Evolutionary conservation across 1,284 basidiomycete genomes (phyloP).

Genomic region (Puccinia novopanici): DNA sequence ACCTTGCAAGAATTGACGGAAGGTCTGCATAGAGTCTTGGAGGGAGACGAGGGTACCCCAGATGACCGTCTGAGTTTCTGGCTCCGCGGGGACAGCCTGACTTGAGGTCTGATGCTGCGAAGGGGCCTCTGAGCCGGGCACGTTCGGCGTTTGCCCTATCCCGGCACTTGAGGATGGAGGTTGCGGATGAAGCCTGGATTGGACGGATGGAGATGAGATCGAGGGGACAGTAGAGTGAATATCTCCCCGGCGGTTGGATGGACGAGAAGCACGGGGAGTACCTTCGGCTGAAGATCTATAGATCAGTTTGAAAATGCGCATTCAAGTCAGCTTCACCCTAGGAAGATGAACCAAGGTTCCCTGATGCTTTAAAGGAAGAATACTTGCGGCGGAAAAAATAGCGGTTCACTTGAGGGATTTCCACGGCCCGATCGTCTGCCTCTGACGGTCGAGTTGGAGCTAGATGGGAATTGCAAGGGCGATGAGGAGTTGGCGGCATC

Average conservation of each 20-base stretch:
- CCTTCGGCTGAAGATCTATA: constrained; percentile 34
- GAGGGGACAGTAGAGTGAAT: constrained; percentile 56
- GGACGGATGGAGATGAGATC: constrained; percentile 50
- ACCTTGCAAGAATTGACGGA: constrained; percentile 81
- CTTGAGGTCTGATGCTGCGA: constrained; percentile 23
- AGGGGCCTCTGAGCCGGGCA: constrained; percentile 46
- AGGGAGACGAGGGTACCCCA: constrained; percentile 96
- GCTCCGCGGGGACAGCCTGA: constrained; percentile 57
- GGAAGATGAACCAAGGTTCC: constrained; percentile 13
- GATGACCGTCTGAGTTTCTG: constrained; percentile 78
- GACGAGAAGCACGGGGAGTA: constrained; percentile 52
- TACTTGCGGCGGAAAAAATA: constrained; percentile 52
- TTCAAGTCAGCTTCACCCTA: constrained; percentile 48
- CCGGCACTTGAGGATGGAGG: constrained; percentile 19
- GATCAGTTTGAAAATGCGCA: constrained; percentile 12
- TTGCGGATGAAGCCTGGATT: constrained; percentile 44
- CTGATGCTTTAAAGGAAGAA: background rate
- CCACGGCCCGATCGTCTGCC: constrained; percentile 9
- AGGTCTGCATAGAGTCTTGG: constrained; percentile 83
- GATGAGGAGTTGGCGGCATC: constrained; percentile 26
- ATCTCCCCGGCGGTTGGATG: constrained; percentile 55
- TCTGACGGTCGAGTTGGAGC: constrained; percentile 27
- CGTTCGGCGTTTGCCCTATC: constrained; percentile 46
- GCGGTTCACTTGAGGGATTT: constrained; percentile 43
- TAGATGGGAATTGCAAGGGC: constrained; percentile 38